phyloP scores from a whole-genome alignment of 2,329 filamentous ascomycete species.

The Neopestalotiopsis clavispora region DNA sequence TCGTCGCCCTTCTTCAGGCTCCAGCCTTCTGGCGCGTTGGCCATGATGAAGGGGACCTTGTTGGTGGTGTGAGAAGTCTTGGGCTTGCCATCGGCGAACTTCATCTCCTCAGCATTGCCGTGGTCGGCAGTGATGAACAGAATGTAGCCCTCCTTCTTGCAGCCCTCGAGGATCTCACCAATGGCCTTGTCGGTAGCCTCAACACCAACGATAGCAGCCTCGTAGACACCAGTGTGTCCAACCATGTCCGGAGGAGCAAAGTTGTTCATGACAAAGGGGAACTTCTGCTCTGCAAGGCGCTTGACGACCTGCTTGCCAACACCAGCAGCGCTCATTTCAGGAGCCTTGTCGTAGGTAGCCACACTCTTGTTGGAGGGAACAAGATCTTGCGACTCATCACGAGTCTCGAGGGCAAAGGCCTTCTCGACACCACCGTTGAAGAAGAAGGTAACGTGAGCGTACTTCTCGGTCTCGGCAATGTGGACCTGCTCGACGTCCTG shows the following conservation, averaged over 20 bases:
- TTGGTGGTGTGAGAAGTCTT: slow-evolving; percentile 99
- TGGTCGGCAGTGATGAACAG: slow-evolving; percentile 97
- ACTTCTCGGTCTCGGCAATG: slow-evolving; percentile 98
- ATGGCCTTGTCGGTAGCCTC: slow-evolving; percentile 93
- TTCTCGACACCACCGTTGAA: slow-evolving; percentile 99
- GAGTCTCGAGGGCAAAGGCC: slow-evolving; percentile 87
- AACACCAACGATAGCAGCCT: slow-evolving; percentile 86
- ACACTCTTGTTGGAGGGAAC: slow-evolving; percentile 90
- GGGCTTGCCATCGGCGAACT: slow-evolving; percentile 91
- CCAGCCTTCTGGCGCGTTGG: slow-evolving; percentile 91
- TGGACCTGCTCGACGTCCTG: slow-evolving; percentile 92
- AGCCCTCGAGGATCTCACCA: slow-evolving; percentile 87
- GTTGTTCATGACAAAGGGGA: slow-evolving; percentile 99
- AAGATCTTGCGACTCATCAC: slow-evolving; percentile 78
- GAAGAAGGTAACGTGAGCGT: slow-evolving; percentile 99
- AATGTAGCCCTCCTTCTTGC: slow-evolving; percentile 90
- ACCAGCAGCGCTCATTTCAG: slow-evolving; percentile 91
- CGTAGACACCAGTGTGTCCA: slow-evolving; percentile 96
- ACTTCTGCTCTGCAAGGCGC: slow-evolving; percentile 82
- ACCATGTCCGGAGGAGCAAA: slow-evolving; percentile 99
- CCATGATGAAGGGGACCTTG: slow-evolving; percentile 98
- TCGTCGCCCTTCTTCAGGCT: slow-evolving; percentile 76
- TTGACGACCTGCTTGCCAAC: slow-evolving; percentile 91
- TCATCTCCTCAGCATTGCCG: slow-evolving; percentile 99
- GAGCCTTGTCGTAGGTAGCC: slow-evolving; percentile 91